These are phyloP conservation scores for Tripterygium wilfordii DNA, from an alignment of 177 flowering plant species.

Conservation along the genomic window DNA sequence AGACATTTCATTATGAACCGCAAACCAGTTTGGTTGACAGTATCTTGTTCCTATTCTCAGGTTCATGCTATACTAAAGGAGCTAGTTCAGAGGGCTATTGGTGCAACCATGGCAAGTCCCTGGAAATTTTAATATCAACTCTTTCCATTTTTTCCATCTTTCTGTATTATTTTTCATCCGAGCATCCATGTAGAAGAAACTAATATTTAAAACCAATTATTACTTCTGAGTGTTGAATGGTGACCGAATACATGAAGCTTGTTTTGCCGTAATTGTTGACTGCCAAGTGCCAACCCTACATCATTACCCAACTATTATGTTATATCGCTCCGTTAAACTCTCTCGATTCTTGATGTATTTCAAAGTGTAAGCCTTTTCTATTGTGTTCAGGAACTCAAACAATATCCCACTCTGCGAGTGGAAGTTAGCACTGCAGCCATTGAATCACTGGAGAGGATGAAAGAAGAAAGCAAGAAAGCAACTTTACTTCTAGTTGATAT, in stretches of 20 bases:
- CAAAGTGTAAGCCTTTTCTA: background rate
- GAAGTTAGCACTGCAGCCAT: conserved; percentile 38
- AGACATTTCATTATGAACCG: too few relatives aligned
- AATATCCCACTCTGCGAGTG: conserved; percentile 36
- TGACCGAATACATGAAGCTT: too few relatives aligned
- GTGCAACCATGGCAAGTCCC: conserved; percentile 25
- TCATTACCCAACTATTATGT: too few relatives aligned
- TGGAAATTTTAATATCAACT: background rate
- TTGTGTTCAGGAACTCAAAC: conserved; percentile 36
- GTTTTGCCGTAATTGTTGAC: too few relatives aligned
- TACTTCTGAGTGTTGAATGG: too few relatives aligned
- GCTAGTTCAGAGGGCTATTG: conserved; percentile 34
- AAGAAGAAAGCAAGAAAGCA: conserved; percentile 37
- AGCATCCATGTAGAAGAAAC: too few relatives aligned
- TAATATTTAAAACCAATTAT: too few relatives aligned
- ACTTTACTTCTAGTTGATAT: conserved; percentile 41
- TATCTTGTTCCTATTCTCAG: conserved; percentile 14
- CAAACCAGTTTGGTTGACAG: too few relatives aligned
- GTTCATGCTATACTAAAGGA: conserved; percentile 44
- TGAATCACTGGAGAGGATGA: conserved; percentile 42
- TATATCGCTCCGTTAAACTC: too few relatives aligned
- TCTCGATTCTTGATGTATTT: too few relatives aligned
- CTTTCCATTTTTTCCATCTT: background rate
- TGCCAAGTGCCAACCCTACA: too few relatives aligned
- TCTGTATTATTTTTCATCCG: too few relatives aligned